These are phyloP conservation scores for Trametes sp. DNA, from an alignment of 1,284 basidiomycete genomes.

Conservation along the genomic window DNA sequence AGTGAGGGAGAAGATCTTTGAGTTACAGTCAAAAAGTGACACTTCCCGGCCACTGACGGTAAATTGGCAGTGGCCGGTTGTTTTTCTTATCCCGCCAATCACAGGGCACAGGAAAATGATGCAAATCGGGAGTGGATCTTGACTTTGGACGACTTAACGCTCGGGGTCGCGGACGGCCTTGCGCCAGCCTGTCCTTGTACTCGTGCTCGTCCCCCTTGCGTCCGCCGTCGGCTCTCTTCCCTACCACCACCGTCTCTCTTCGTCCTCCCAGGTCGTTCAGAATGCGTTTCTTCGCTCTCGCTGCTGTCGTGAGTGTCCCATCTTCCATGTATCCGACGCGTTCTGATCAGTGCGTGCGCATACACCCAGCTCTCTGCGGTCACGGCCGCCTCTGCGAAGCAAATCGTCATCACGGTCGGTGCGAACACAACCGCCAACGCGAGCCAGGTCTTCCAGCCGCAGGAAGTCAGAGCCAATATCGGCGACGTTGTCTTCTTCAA, in stretches of 20 bases:
- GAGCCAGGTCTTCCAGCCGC: conserved; percentile 55
- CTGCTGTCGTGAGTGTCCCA: conserved; percentile 28
- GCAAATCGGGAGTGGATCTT: conserved; percentile 15
- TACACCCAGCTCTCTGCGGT: conserved; percentile 31
- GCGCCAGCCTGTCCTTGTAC: neutral
- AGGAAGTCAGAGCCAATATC: conserved; percentile 50
- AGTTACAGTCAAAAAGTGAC: too few species aligned
- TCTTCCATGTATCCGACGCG: neutral
- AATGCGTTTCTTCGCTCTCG: conserved; percentile 32
- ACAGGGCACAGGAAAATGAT: neutral
- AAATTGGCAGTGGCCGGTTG: conserved; percentile 7
- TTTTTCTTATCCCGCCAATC: conserved; percentile 19
- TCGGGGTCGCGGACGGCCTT: neutral
- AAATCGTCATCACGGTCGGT: conserved; percentile 55
- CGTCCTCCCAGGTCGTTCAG: conserved; percentile 20
- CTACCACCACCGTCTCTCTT: conserved; percentile 22
- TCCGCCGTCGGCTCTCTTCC: conserved; percentile 16
- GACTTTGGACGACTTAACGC: conserved; percentile 1
- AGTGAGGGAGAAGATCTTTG: too few species aligned
- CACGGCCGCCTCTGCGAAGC: conserved; percentile 43
- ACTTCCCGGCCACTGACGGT: too few species aligned
- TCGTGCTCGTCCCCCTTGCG: conserved; percentile 6
- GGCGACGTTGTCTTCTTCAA: conserved; percentile 64
- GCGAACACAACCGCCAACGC: conserved; percentile 53
- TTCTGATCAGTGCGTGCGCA: neutral